A percentile compares a stretch with the other conserved stretches of the same genome.
These are phyloP conservation scores for Vigna unguiculata DNA, from an alignment of 306 rosid species.

Conservation along the genomic window DNA sequence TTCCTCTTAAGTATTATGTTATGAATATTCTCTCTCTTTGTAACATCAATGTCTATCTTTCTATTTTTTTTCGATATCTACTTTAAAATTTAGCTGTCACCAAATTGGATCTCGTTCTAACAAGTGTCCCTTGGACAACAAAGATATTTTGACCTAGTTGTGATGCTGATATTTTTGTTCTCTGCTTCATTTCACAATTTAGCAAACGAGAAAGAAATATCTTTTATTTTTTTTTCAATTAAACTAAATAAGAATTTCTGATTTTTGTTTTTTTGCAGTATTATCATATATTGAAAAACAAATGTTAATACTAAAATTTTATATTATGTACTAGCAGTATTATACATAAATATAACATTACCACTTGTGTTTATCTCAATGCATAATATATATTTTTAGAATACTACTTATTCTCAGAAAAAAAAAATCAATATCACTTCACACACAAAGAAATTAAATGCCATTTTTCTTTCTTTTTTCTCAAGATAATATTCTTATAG, in stretches of 20 bases:
- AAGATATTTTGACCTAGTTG: slow-evolving; percentile 1
- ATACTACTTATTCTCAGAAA: too few species aligned
- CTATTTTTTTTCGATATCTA: not conserved
- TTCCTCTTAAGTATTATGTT: too few species aligned
- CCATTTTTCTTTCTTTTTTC: not conserved
- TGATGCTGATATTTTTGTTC: slow-evolving; percentile 20
- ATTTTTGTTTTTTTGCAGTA: not conserved
- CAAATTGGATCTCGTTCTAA: not conserved
- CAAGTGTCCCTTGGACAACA: not conserved
- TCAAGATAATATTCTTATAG: not conserved
- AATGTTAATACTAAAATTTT: too few species aligned
- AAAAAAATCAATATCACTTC: not conserved
- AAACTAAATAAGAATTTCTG: not conserved
- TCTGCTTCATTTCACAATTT: not conserved
- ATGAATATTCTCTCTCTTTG: not conserved
- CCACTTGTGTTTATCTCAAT: not conserved
- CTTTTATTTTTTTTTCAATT: not conserved
- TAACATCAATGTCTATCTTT: not conserved
- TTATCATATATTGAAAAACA: too few species aligned
- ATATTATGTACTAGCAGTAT: not conserved
- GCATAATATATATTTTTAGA: not conserved
- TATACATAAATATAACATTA: not conserved
- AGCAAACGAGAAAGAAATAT: not conserved
- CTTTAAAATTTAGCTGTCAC: not conserved
- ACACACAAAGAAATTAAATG: not conserved